These are phyloP conservation scores for Dendryphion nanum DNA, from an alignment of 2,329 filamentous ascomycete genomes.

Conservation along the genomic window DNA sequence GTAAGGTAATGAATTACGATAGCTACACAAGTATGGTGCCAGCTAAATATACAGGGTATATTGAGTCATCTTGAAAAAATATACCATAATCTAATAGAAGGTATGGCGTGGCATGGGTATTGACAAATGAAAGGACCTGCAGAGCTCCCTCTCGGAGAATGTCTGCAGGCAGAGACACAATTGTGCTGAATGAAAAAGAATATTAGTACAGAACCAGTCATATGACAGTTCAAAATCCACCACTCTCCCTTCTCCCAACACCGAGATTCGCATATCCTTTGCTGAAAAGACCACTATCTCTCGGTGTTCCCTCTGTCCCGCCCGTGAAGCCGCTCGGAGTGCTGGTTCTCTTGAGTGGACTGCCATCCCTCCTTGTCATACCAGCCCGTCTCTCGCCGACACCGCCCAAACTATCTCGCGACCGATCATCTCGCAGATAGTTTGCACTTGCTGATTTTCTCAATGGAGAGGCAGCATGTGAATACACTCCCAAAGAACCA, in stretches of 20 bases:
- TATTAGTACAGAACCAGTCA: too few species aligned
- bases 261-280: conserved; percentile 2
- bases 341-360: conserved; percentile 46
- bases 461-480: conserved; percentile 77
- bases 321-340: conserved; percentile 25
- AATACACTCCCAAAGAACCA: conserved; percentile 77
- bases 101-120: too few species aligned
- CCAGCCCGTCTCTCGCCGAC: conserved; percentile 24
- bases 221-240: conserved; percentile 5
- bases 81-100: too few species aligned
- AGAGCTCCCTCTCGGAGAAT: too few species aligned
- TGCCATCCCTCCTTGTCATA: conserved; percentile 37
- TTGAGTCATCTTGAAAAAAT: too few species aligned
- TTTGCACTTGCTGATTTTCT: conserved; percentile 71
- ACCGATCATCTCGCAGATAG: conserved; percentile 33
- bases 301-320: conserved; percentile 12
- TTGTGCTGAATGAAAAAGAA: too few species aligned
- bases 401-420: conserved; percentile 19
- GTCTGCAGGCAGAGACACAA: too few species aligned
- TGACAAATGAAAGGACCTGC: too few species aligned
- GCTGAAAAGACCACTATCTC: neutral
- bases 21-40: too few species aligned
- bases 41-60: too few species aligned
- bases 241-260: conserved; percentile 8
- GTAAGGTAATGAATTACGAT: too few species aligned